These are phyloP conservation scores for Macrophomina tecta DNA, from an alignment of 2,329 filamentous ascomycete genomes.

Conservation along the genomic window DNA sequence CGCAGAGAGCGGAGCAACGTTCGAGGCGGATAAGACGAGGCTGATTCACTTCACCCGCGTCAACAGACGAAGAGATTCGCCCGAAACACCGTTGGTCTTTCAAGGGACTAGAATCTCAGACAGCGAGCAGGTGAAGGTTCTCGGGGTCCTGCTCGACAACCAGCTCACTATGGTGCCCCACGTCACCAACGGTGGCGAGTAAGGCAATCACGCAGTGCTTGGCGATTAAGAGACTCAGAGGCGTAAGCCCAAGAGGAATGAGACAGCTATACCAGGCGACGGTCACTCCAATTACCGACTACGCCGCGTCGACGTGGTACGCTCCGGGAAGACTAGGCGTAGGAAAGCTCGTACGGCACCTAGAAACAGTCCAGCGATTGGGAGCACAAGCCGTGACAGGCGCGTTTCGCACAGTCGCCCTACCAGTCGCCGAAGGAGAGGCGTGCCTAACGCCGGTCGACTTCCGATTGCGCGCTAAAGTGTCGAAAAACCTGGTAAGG, in stretches of 20 bases:
- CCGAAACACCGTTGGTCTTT: background rate
- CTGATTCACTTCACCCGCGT: background rate
- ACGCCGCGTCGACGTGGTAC: constrained; percentile 11
- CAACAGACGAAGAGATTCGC: background rate
- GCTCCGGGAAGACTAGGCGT: background rate
- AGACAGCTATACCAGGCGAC: constrained; percentile 12
- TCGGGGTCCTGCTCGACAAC: constrained; percentile 7
- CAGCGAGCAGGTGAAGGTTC: background rate
- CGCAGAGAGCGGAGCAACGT: background rate
- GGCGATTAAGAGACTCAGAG: constrained; percentile 9
- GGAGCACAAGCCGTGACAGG: constrained; percentile 2
- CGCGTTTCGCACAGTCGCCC: constrained; percentile 5
- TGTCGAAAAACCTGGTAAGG: constrained; percentile 5
- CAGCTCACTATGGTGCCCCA: background rate
- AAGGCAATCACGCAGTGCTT: constrained; percentile 7
- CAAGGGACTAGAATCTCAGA: background rate
- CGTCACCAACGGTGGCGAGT: constrained; percentile 2
- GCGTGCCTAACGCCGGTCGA: constrained; percentile 10
- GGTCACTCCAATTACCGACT: constrained; percentile 7
- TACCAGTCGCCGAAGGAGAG: constrained; percentile 7
- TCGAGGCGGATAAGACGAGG: background rate
- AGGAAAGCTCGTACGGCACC: constrained; percentile 9
- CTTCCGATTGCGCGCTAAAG: constrained; percentile 4
- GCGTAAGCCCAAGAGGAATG: constrained; percentile 13
- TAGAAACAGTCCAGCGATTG: constrained; percentile 1